Evolutionary conservation across 345 rosid species (phyloP), one percentile per base, ranked within the genome.

Genomic region (Aurinia saxatilis): DNA sequence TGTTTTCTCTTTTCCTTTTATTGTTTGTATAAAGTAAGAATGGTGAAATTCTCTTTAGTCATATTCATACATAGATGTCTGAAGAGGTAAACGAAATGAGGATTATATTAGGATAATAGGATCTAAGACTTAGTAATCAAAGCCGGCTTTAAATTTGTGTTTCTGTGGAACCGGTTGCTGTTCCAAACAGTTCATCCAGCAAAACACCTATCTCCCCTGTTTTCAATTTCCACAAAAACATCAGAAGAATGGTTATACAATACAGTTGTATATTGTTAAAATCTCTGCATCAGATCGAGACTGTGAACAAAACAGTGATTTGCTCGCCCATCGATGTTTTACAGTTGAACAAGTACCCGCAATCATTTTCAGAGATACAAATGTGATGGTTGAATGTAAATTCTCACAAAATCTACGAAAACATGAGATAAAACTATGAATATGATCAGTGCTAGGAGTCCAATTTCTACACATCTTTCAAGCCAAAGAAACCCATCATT

Each of bases 361-460:
- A 44, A 58, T 31, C 30, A 44, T 14, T 23, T 7, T 65, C 56
- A 65, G 44, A 27, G 14, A 34, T 58, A 29, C 42, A 1, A 42
- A 14, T 10, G 3, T 29, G 15, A n/a, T 1, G 0, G 4, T 7
- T 15, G 6, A 9, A 9, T 7, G 39, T 1, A 5, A 40, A 63
- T 15, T 23, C 9, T 31, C 1, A 5, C 8, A 7, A 48, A 57
- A 33, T 15, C 7, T 48, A 68, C 38, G 14, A 0, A 33, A 65
- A 92, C 96, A 93, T 92, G 95, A 65, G 98, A 83, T 51, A 85
- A 30, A 34, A 92, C 19, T 67, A 87, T 80, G 60, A 89, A 60
- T 13, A 82, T 19, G 53, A 89, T 27, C 68, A 92, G 73, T 18
- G 90, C 86, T 5, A 91, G 98, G 31, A 89, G 91, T 49, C 95